A percentile compares a stretch with the other conserved stretches of the same genome.
Conservation (phyloP, 2,329 filamentous ascomycete species). For the Colletotrichum filicis region DNA sequence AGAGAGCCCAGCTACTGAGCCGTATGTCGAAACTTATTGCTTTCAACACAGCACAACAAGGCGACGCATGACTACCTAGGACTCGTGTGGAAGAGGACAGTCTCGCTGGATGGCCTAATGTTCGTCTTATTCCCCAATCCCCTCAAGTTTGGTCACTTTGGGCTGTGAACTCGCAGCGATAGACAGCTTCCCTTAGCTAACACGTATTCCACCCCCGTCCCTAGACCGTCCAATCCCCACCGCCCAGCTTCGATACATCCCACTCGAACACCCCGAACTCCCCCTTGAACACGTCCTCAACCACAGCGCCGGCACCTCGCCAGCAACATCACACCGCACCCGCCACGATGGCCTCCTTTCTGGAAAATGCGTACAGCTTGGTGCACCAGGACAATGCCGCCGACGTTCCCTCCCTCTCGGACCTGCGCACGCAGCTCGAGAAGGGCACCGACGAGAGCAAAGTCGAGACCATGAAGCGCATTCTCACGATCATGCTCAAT, state of each 20-base stretch:
- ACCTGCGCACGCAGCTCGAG: conserved; percentile 92
- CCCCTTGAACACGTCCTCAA: conserved; percentile 34
- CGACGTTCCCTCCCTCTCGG: conserved; percentile 89
- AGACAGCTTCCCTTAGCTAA: conserved; percentile 33
- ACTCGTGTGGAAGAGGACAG: conserved; percentile 26
- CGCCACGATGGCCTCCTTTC: conserved; percentile 87
- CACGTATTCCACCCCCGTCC: conserved; percentile 34
- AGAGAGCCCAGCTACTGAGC: conserved; percentile 33
- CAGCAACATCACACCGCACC: conserved; percentile 35
- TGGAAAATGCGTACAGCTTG: conserved; percentile 95
- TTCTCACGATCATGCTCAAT: conserved; percentile 97
- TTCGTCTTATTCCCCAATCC: not conserved
- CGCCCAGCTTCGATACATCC: conserved; percentile 36
- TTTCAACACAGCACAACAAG: conserved; percentile 39
- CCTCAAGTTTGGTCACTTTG: not conserved
- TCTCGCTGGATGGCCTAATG: conserved; percentile 25
- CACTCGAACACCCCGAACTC: conserved; percentile 25
- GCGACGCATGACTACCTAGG: conserved; percentile 25
- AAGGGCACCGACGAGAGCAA: conserved; percentile 94
- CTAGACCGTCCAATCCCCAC: conserved; percentile 35
- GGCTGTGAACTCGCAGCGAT: conserved; percentile 1
- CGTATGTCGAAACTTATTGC: conserved; percentile 20
- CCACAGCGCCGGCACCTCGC: conserved; percentile 38
- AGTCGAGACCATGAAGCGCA: conserved; percentile 95
- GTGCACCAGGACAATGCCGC: conserved; percentile 98